Evolutionary conservation across 768 basidiomycete species (phyloP), one percentile per base, ranked within the genome.

Genomic region (Terana coerulea): DNA sequence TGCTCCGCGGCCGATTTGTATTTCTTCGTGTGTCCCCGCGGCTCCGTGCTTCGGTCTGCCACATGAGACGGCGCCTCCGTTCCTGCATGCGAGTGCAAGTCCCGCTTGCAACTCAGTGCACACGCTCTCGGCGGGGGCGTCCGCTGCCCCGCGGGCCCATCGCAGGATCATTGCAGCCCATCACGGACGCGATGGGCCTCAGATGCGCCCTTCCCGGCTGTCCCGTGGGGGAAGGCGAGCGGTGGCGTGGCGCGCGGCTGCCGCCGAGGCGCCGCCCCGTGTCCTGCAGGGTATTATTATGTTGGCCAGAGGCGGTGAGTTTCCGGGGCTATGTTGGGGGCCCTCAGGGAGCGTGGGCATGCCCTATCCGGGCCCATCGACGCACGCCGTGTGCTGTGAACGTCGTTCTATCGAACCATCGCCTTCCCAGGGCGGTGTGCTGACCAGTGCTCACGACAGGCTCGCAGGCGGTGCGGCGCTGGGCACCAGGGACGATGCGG

Each of bases 61-160:
- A 35, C 17, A 35, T 35, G 43, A 28, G 43, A n/a, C 29, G 17
- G 11, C 28, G 29, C 34, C 45, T 46, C 45, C 45, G 45, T 46
- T 33, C 29, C 31, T 8, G 14, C 9, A 28, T 30, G 26, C 45
- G 42, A 24, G 24, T 22, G 14, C 7, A 24, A 43, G 42, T 30
- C 45, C 22, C 28, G 5, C 45, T 12, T 28, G 43, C 35, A n/a
- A 15, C 28, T 22, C 11, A n/a, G 25, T 30, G 26, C 26, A 17
- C 43, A 28, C 24, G 28, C 17, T 8, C 42, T 43, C 42, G 24
- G 25, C 43, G 25, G 43, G 11, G 29, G 28, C 45, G 30, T 33
- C 17, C 31, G 5, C 9, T 5, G 19, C 45, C 28, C 30, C 15
- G 14, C 43, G 43, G 11, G 41, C 21, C 37, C 11, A n/a, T 14